Evolutionary conservation across 1,284 basidiomycete genomes (phyloP), one percentile per base, ranked within the genome.

Genomic region (Moesziomyces sp.): DNA sequence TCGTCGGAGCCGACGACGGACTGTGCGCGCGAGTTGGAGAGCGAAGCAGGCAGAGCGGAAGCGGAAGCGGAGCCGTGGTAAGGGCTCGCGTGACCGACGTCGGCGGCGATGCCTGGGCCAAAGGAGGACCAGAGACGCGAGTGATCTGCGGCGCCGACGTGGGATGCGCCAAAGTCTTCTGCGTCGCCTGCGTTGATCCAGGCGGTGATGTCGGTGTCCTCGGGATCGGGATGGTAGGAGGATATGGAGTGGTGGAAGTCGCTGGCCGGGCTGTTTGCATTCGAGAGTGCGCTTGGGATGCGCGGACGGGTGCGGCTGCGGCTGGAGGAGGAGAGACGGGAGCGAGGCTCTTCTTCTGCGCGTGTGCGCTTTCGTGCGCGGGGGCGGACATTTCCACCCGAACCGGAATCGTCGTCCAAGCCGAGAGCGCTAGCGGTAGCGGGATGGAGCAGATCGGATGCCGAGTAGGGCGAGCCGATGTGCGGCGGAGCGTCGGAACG

Each of bases 181-280:
- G 47, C 53, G 21, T 74, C 72, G 47, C 72, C 72, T 5, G 72
- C 62, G 42, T 74, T 70, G 63, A 74, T 74, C 72, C 72, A 74
- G 24, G 72, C 72, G 21, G 72, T 74, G 45, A 74, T 74, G 48
- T 74, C 72, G 45, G 71, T 65, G 19, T 74, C 71, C 43, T 74
- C 66, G 16, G 64, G 56, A 47, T 73, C 70, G 28, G 69, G 43
- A 18, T 73, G 70, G 18, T 73, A 73, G 19, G 70, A 64, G 9
- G 70, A 53, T 42, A 73, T 66, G 54, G 60, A 64, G 53, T 73
- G 64, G 43, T 73, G 70, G 49, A 64, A 73, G 44, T 73, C 64
- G 47, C 70, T 73, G 8, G 64, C 64, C 2, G 70, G 70, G 54
- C 70, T 73, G 45, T 67, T 67, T 38, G 70, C 57, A 8, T 55